These are phyloP conservation scores for Liquidambar formosana DNA, from an alignment of 164 flowering plant species.

Conservation along the genomic window DNA sequence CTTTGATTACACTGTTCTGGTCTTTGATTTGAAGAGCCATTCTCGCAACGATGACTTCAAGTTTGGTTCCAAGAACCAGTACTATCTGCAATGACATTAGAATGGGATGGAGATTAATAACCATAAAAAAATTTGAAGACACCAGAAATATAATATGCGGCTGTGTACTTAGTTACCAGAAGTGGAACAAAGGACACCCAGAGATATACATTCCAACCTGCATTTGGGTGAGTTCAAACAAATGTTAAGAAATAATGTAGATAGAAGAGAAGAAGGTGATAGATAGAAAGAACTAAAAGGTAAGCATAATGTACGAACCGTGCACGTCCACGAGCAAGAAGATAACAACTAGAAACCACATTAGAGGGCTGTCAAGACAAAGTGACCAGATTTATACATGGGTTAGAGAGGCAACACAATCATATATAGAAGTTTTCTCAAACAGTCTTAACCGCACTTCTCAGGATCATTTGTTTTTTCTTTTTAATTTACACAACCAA, in stretches of 20 bases:
- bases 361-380: conserved; percentile 45
- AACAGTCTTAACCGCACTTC: no score
- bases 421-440: no score
- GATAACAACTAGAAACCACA: conserved; percentile 62
- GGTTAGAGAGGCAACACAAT: no score
- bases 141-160: no score
- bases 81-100: conserved; percentile 50
- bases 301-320: conserved; percentile 36
- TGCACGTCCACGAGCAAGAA: conserved; percentile 58
- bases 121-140: no score
- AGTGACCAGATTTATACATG: no score
- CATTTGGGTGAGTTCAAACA: neutral
- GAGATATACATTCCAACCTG: conserved; percentile 57
- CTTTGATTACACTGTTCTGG: conserved; percentile 40
- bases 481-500: no score
- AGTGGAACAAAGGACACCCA: conserved; percentile 57
- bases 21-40: conserved; percentile 55
- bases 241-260: neutral
- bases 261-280: no score
- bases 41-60: conserved; percentile 59
- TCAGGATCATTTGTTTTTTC: no score
- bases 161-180: no score
- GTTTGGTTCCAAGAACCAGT: conserved; percentile 56
- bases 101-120: no score
- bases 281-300: no score